Conservation (phyloP, 331 rosid genomes). For the Spiraea crenata region DNA sequence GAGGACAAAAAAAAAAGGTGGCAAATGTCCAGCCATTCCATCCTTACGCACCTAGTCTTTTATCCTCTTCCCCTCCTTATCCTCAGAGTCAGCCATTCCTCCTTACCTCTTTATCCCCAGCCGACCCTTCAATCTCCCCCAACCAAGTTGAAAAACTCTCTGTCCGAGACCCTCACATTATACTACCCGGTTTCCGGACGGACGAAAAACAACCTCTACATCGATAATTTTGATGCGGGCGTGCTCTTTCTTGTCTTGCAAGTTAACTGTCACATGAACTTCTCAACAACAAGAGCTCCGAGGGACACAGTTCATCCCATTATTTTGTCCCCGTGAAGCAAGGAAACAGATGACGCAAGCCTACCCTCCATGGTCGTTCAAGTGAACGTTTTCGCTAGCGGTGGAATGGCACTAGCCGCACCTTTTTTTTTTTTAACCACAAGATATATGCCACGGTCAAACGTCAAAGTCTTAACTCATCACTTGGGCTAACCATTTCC, state of each 20-base stretch:
- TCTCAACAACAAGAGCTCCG: constrained; percentile 5
- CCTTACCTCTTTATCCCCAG: too few species aligned
- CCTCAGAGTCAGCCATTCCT: too few species aligned
- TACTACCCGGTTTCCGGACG: too few species aligned
- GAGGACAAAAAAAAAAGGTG: too few species aligned
- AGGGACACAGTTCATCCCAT: constrained; percentile 13
- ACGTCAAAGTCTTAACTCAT: constrained; percentile 10
- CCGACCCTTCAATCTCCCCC: too few species aligned
- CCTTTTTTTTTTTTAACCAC: constrained; percentile 18
- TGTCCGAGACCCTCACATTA: too few species aligned
- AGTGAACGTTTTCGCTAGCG: constrained; percentile 30
- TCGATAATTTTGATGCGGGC: constrained; percentile 18
- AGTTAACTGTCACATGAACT: constrained; percentile 21
- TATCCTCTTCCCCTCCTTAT: too few species aligned
- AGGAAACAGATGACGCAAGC: not conserved
- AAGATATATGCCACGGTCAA: constrained; percentile 25
- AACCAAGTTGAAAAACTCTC: too few species aligned
- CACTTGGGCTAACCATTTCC: constrained; percentile 23
- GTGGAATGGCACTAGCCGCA: constrained; percentile 24
- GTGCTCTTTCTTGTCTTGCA: constrained; percentile 12
- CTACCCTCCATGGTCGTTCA: constrained; percentile 4
- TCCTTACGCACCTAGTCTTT: too few species aligned
- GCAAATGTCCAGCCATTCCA: too few species aligned
- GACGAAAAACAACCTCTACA: constrained; percentile 13
- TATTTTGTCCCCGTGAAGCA: not conserved